A percentile compares a stretch with the other conserved stretches of the same genome.
Conservation (phyloP, 257 asterid genomes). For the Haberlea rhodopensis region DNA sequence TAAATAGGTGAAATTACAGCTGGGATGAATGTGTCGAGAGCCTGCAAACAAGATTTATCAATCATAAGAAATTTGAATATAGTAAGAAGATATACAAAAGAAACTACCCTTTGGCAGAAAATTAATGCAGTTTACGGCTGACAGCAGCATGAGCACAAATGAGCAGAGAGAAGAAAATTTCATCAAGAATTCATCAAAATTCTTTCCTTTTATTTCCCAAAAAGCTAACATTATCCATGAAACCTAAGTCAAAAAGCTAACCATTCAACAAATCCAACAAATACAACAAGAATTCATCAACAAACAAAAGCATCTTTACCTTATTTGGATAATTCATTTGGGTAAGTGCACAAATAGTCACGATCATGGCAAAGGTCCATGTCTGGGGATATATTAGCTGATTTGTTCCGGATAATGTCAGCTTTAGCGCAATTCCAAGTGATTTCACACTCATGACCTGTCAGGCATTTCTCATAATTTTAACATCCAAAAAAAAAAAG, state of each 20-base stretch:
- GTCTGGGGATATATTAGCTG: slow-evolving; percentile 51
- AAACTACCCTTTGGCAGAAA: not conserved
- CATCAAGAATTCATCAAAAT: not conserved
- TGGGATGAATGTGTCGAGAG: slow-evolving; percentile 30
- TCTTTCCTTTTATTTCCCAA: not conserved
- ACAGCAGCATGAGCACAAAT: not conserved
- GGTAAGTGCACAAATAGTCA: slow-evolving; percentile 38
- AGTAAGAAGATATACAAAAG: not conserved
- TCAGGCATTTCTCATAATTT: slow-evolving; percentile 12
- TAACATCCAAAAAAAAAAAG: slow-evolving; percentile 15
- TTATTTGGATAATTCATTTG: slow-evolving; percentile 49
- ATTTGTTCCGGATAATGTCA: slow-evolving; percentile 44
- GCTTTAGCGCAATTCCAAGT: slow-evolving; percentile 50
- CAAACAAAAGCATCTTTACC: too few relatives aligned
- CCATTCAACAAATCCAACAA: not conserved
- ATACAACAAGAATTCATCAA: too few relatives aligned
- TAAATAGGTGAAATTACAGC: slow-evolving; percentile 29
- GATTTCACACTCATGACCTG: slow-evolving; percentile 58
- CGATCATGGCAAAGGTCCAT: slow-evolving; percentile 40
- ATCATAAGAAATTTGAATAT: not conserved
- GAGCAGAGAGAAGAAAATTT: not conserved
- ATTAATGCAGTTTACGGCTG: not conserved
- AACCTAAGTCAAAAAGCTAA: not conserved
- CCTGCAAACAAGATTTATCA: slow-evolving; percentile 21
- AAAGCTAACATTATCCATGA: not conserved